Conservation (phyloP, 2,329 filamentous ascomycete genomes). For the Gremmenia infestans region DNA sequence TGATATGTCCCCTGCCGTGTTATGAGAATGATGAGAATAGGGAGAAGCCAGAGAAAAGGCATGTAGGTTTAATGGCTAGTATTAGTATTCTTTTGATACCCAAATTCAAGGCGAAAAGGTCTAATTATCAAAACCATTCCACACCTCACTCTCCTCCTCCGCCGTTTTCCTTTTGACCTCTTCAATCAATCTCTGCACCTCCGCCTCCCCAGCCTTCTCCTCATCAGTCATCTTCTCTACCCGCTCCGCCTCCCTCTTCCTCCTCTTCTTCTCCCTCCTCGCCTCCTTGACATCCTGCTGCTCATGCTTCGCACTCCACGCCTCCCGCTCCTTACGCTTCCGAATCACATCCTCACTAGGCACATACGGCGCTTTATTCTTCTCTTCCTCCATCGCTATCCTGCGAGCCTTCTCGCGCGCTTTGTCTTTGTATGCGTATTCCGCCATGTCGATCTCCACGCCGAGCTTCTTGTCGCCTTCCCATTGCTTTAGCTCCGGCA, state of each 20-base stretch:
- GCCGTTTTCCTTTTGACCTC: constrained; percentile 51
- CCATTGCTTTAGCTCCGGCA: constrained; percentile 82
- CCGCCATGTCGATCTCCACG: constrained; percentile 61
- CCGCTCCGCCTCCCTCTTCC: constrained; percentile 58
- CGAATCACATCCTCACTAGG: constrained; percentile 40
- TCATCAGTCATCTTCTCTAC: constrained; percentile 64
- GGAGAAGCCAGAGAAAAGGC: too few species aligned
- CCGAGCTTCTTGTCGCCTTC: constrained; percentile 61
- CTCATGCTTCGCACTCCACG: constrained; percentile 70
- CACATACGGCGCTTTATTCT: constrained; percentile 36
- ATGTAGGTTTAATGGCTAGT: too few species aligned
- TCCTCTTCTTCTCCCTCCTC: constrained; percentile 59
- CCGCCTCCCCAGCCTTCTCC: constrained; percentile 57
- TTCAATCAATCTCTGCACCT: constrained; percentile 60
- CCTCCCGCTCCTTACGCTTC: constrained; percentile 58
- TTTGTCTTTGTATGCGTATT: constrained; percentile 68
- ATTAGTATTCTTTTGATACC: background rate
- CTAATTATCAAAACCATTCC: constrained; percentile 32
- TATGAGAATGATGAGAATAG: background rate
- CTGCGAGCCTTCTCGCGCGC: constrained; percentile 60
- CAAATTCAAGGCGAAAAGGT: background rate
- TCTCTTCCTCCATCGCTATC: constrained; percentile 48
- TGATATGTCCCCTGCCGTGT: too few species aligned
- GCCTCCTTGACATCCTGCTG: constrained; percentile 57
- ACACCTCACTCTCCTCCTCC: constrained; percentile 34